phyloP scores from a whole-genome alignment of 495 filamentous ascomycete genomes.

The Xylaria sp. region DNA sequence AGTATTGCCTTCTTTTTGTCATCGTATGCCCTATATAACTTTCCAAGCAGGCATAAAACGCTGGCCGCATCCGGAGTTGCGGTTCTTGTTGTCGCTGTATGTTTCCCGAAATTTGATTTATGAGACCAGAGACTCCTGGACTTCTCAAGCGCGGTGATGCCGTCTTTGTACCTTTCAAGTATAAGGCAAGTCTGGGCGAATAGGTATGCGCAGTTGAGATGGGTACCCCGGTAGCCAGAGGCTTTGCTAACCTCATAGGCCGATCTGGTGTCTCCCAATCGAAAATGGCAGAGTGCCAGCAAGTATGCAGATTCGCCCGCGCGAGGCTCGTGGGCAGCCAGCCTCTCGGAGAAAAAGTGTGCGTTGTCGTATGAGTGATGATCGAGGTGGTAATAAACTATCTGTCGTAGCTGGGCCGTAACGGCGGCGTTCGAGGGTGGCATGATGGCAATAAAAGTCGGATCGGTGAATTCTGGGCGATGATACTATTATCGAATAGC shows the following conservation, averaged over 20 bases:
- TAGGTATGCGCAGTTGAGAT: constrained; percentile 89
- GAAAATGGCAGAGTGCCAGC: constrained; percentile 81
- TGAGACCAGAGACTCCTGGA: constrained; percentile 72
- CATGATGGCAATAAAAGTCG: constrained; percentile 59
- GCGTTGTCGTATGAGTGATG: constrained; percentile 87
- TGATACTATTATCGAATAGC: constrained; percentile 35
- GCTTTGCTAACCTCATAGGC: constrained; percentile 73
- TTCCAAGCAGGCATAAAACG: constrained; percentile 79
- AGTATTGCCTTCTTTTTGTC: constrained; percentile 81
- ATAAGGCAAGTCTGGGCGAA: constrained; percentile 88
- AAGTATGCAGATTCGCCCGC: constrained; percentile 82
- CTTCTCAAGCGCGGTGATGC: constrained; percentile 79
- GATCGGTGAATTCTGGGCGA: constrained; percentile 22
- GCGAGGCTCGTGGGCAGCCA: constrained; percentile 81
- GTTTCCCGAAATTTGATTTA: constrained; percentile 74
- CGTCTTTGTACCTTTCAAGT: constrained; percentile 78
- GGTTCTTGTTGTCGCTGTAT: constrained; percentile 73
- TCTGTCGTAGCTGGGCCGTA: constrained; percentile 77
- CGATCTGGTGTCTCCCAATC: constrained; percentile 72
- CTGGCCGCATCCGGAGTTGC: constrained; percentile 84
- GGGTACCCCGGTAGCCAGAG: constrained; percentile 67
- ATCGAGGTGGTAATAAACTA: constrained; percentile 93
- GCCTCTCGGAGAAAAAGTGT: constrained; percentile 86
- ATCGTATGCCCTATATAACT: constrained; percentile 81
- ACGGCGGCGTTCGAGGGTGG: constrained; percentile 71